A percentile compares a stretch with the other conserved stretches of the same genome.
Conservation (phyloP, 2,329 filamentous ascomycete genomes). For the Cadophora sp. region DNA sequence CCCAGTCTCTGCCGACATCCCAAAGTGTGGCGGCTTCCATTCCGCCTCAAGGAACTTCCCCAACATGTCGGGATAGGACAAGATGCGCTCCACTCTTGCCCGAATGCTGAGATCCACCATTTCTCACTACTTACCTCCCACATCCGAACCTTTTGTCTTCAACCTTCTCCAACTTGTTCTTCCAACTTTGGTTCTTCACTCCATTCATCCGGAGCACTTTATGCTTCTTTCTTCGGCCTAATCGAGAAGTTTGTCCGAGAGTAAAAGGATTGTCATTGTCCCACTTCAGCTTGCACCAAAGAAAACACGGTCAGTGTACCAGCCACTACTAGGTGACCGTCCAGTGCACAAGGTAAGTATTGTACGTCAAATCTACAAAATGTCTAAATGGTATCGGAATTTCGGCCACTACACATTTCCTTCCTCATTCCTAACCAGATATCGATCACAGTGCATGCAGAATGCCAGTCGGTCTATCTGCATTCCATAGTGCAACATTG, state of each 20-base stretch:
- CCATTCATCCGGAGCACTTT: conserved; percentile 1
- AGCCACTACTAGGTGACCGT: too few species aligned
- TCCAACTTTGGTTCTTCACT: background rate
- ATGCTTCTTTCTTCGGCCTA: background rate
- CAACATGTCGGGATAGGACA: conserved; percentile 26
- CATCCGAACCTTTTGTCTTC: conserved; percentile 1
- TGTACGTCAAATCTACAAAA: background rate
- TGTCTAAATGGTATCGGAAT: background rate
- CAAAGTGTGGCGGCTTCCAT: conserved; percentile 19
- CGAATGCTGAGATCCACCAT: conserved; percentile 14
- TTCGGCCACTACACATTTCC: background rate
- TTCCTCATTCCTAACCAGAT: background rate
- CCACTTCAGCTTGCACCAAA: background rate
- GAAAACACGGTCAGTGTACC: background rate
- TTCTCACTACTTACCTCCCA: background rate
- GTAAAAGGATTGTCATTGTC: background rate
- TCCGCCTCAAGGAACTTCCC: conserved; percentile 27
- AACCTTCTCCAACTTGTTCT: background rate
- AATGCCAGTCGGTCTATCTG: background rate
- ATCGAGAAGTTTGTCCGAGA: too few species aligned
- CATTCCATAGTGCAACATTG: background rate
- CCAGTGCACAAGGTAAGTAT: background rate
- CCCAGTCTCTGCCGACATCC: conserved; percentile 12
- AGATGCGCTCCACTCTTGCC: conserved; percentile 5
- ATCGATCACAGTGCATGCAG: background rate